phyloP scores from a whole-genome alignment of 164 flowering plant species.

The Macadamia integrifolia region DNA sequence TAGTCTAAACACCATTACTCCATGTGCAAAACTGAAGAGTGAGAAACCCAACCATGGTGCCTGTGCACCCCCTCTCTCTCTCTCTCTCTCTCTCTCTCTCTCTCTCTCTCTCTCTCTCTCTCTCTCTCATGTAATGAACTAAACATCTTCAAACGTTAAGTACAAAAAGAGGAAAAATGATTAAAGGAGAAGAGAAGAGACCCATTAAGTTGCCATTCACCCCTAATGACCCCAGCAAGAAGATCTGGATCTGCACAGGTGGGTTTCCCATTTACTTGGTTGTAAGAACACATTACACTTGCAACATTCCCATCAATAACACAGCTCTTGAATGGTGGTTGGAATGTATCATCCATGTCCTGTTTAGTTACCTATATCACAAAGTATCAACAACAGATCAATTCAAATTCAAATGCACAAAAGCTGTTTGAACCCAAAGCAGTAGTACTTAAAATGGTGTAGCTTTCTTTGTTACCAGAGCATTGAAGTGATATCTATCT shows the following conservation, averaged over 20 bases:
- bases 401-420: background rate
- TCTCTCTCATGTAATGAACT: no score
- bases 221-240: slow-evolving; percentile 42
- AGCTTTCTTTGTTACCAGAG: slow-evolving; percentile 33
- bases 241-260: slow-evolving; percentile 60
- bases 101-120: no score
- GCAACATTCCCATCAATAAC: slow-evolving; percentile 54
- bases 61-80: no score
- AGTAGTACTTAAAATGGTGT: no score
- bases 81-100: no score
- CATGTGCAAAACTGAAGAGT: no score
- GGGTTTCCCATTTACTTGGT: slow-evolving; percentile 65
- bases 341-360: slow-evolving; percentile 76
- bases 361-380: slow-evolving; percentile 67
- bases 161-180: no score
- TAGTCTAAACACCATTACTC: no score
- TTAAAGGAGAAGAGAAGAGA: slow-evolving; percentile 13
- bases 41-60: no score
- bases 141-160: no score
- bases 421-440: no score
- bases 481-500: slow-evolving; percentile 71
- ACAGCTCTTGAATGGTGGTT: slow-evolving; percentile 67
- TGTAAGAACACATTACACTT: slow-evolving; percentile 78
- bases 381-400: background rate
- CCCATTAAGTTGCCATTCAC: slow-evolving; percentile 61